Conservation (phyloP, 352 stramenopile species). For the Pythium chondricola region DNA sequence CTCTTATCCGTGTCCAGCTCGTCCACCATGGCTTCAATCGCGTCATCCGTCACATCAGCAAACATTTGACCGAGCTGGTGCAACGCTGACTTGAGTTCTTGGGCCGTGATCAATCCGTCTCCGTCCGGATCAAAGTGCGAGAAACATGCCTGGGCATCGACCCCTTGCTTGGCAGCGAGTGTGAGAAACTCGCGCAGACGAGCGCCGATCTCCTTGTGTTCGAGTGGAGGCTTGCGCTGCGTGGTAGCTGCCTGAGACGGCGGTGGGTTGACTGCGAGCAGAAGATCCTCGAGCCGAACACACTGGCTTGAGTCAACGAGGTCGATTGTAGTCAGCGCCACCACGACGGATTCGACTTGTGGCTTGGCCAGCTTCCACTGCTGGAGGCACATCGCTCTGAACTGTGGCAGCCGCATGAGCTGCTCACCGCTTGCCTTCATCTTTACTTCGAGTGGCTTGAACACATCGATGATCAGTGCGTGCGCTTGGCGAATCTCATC, state of each 20-base stretch:
- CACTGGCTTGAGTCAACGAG: slow-evolving; percentile 20
- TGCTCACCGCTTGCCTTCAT: not conserved
- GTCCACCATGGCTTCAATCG: slow-evolving; percentile 40
- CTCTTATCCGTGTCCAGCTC: slow-evolving; percentile 44
- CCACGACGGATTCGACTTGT: slow-evolving; percentile 11
- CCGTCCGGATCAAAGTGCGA: slow-evolving; percentile 47
- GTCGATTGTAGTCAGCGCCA: slow-evolving; percentile 16
- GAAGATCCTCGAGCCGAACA: slow-evolving; percentile 26
- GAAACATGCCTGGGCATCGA: slow-evolving; percentile 44
- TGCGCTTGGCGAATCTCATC: slow-evolving; percentile 25
- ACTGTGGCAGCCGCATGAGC: slow-evolving; percentile 18
- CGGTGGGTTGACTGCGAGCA: slow-evolving; percentile 14
- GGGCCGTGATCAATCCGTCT: slow-evolving; percentile 38
- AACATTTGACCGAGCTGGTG: slow-evolving; percentile 39
- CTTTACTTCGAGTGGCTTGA: not conserved
- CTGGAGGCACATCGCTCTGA: slow-evolving; percentile 26
- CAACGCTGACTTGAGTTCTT: slow-evolving; percentile 49
- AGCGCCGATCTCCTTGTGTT: slow-evolving; percentile 6
- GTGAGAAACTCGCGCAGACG: slow-evolving; percentile 23
- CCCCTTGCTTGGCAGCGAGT: slow-evolving; percentile 33
- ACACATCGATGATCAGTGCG: slow-evolving; percentile 3
- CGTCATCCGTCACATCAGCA: slow-evolving; percentile 27
- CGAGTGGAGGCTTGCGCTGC: not conserved
- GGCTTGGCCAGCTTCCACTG: slow-evolving; percentile 22
- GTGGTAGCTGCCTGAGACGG: not conserved